Evolutionary conservation across 106 monocot genomes (phyloP).

Genomic region (Dendrobium officinale): DNA sequence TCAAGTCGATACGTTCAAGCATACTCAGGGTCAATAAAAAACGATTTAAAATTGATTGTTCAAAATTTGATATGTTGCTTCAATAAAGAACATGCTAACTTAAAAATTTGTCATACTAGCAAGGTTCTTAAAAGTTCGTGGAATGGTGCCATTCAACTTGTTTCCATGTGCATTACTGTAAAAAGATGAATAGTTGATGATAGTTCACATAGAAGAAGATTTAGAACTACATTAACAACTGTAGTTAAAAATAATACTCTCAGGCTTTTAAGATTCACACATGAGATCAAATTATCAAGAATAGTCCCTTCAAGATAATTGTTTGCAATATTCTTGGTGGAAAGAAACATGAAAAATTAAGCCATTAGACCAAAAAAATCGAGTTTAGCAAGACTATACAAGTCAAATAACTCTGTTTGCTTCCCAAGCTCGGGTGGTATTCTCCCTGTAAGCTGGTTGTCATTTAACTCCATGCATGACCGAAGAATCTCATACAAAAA

Average conservation of each 20-base stretch:
- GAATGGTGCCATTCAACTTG: slow-evolving; percentile 59
- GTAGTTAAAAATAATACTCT: slow-evolving; percentile 18
- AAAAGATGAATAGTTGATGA: slow-evolving; percentile 2
- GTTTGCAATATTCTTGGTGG: slow-evolving; percentile 52
- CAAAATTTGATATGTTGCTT: neutral
- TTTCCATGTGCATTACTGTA: slow-evolving; percentile 55
- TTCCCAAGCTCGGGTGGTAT: slow-evolving; percentile 72
- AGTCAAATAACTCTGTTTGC: slow-evolving; percentile 56
- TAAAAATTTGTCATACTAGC: slow-evolving; percentile 90
- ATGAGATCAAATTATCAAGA: slow-evolving; percentile 84
- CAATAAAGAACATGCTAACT: slow-evolving; percentile 12
- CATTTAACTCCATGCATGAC: slow-evolving; percentile 77
- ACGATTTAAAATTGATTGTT: neutral
- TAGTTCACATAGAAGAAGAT: neutral
- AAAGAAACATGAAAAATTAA: neutral
- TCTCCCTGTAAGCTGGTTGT: slow-evolving; percentile 57
- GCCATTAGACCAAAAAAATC: neutral
- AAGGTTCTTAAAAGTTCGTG: slow-evolving; percentile 45
- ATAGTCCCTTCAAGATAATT: slow-evolving; percentile 81
- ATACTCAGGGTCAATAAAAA: too few relatives aligned
- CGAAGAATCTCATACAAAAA: neutral
- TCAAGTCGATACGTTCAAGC: too few relatives aligned
- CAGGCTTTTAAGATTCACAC: slow-evolving; percentile 87
- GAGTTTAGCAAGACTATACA: slow-evolving; percentile 30
- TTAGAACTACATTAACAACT: neutral